phyloP scores from a whole-genome alignment of 2,329 filamentous ascomycete species.

The Xylaria sp. region DNA sequence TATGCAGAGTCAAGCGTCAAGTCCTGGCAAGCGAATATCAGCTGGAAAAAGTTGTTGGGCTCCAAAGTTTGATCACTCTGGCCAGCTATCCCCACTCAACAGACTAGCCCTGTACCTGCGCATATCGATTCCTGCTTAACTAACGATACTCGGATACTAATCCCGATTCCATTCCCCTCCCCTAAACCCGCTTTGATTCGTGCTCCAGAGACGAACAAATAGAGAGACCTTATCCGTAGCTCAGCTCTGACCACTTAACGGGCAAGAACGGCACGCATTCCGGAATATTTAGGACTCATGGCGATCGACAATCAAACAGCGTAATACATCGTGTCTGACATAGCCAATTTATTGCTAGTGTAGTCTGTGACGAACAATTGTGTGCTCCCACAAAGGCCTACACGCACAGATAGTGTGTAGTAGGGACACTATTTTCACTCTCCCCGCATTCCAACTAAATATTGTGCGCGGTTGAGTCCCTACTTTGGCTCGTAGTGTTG shows the following conservation, averaged over 20 bases:
- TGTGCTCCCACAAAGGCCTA: conserved; percentile 17
- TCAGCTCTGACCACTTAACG: neutral
- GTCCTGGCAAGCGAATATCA: neutral
- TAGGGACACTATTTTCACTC: conserved; percentile 5
- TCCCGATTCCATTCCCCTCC: conserved; percentile 9
- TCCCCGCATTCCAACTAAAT: conserved; percentile 32
- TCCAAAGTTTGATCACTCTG: conserved; percentile 5
- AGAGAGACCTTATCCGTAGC: neutral
- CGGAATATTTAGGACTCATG: neutral
- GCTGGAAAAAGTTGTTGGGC: conserved; percentile 6
- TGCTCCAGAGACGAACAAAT: conserved; percentile 11
- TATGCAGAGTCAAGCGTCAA: conserved; percentile 6
- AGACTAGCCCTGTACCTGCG: conserved; percentile 5
- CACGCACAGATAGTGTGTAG: neutral
- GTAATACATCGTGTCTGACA: neutral
- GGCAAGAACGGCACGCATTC: conserved; percentile 1
- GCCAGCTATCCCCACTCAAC: conserved; percentile 1
- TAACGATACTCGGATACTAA: conserved; percentile 7
- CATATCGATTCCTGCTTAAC: conserved; percentile 1
- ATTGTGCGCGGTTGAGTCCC: conserved; percentile 25
- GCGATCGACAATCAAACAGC: conserved; percentile 3
- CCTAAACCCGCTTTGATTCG: conserved; percentile 1
- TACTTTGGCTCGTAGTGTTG: conserved; percentile 19
- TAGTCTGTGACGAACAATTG: conserved; percentile 4
- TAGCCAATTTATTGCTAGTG: neutral